Percentiles rank a stretch among this genome's conserved stretches.
phyloP scores from a whole-genome alignment of 768 basidiomycete species.

The Trametes cubensis region DNA sequence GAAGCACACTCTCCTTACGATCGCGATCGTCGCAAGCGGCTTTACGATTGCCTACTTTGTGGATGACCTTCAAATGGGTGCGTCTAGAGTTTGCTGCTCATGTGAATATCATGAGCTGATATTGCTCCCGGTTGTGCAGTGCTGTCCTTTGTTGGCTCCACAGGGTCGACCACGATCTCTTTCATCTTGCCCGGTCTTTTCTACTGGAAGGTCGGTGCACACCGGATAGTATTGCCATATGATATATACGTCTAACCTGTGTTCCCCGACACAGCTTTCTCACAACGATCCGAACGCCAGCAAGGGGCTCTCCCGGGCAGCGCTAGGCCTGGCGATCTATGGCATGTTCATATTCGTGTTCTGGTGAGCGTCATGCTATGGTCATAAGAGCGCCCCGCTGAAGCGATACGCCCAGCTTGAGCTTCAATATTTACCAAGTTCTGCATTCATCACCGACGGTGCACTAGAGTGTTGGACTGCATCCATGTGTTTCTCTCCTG shows the following conservation, averaged over 20 bases:
- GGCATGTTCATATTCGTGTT: slow-evolving; percentile 81
- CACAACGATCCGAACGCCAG: slow-evolving; percentile 61
- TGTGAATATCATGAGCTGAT: not conserved
- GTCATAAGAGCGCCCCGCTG: not conserved
- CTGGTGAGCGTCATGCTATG: slow-evolving; percentile 60
- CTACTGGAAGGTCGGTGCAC: slow-evolving; percentile 78
- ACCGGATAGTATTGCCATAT: not conserved
- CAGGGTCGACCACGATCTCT: slow-evolving; percentile 94
- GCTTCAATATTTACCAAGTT: slow-evolving; percentile 77
- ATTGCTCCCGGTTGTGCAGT: slow-evolving; percentile 47
- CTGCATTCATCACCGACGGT: slow-evolving; percentile 38
- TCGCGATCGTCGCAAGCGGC: slow-evolving; percentile 61
- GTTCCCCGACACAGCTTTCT: slow-evolving; percentile 55
- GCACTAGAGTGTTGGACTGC: slow-evolving; percentile 16
- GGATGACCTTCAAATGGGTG: slow-evolving; percentile 76
- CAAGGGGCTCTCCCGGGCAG: slow-evolving; percentile 56
- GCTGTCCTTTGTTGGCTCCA: slow-evolving; percentile 94
- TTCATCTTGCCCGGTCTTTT: slow-evolving; percentile 94
- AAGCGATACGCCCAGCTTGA: slow-evolving; percentile 51
- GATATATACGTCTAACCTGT: slow-evolving; percentile 12
- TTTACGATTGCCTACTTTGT: slow-evolving; percentile 80
- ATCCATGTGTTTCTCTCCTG: not conserved
- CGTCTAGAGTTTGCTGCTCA: slow-evolving; percentile 28
- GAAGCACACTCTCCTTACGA: slow-evolving; percentile 73
- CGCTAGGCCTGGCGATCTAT: slow-evolving; percentile 71